Conservation (phyloP, 495 filamentous ascomycete genomes). For the Chaetomium tenue region DNA sequence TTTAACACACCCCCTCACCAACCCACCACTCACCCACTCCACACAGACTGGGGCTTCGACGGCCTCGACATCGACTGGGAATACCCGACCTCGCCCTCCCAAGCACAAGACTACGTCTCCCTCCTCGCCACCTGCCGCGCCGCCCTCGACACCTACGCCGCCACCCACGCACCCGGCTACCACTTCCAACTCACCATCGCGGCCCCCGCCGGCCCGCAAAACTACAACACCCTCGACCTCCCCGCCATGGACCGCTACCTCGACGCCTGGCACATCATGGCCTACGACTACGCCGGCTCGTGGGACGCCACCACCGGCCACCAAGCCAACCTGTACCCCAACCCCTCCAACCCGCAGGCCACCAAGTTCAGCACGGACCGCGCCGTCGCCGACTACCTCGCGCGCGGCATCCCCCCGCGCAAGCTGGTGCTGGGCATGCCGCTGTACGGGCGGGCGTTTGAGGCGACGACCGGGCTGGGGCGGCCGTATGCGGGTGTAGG, state of each 20-base stretch:
- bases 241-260: slow-evolving; percentile 68
- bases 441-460: slow-evolving; percentile 80
- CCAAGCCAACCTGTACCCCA: slow-evolving; percentile 69
- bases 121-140: slow-evolving; percentile 65
- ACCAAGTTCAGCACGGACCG: slow-evolving; percentile 71
- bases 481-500: slow-evolving; percentile 65
- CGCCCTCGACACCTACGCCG: slow-evolving; percentile 63
- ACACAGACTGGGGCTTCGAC: slow-evolving; percentile 55
- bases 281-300: slow-evolving; percentile 68
- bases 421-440: slow-evolving; percentile 86
- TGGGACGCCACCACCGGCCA: slow-evolving; percentile 71
- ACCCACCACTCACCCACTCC: not conserved
- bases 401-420: slow-evolving; percentile 55
- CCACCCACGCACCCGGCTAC: slow-evolving; percentile 45
- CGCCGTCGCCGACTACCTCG: slow-evolving; percentile 66
- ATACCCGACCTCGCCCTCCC: slow-evolving; percentile 53
- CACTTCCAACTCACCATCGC: slow-evolving; percentile 79
- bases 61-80: slow-evolving; percentile 64
- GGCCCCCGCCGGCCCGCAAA: slow-evolving; percentile 54
- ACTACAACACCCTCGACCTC: slow-evolving; percentile 69
- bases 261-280: slow-evolving; percentile 87
- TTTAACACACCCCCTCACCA: not conserved
- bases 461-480: slow-evolving; percentile 68
- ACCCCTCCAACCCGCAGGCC: slow-evolving; percentile 44
- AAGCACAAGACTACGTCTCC: slow-evolving; percentile 69